Percentiles rank a stretch among this genome's conserved stretches.
Conservation (phyloP, 192 early-diverging fungal genomes). For the Backusella liffmaniae region DNA sequence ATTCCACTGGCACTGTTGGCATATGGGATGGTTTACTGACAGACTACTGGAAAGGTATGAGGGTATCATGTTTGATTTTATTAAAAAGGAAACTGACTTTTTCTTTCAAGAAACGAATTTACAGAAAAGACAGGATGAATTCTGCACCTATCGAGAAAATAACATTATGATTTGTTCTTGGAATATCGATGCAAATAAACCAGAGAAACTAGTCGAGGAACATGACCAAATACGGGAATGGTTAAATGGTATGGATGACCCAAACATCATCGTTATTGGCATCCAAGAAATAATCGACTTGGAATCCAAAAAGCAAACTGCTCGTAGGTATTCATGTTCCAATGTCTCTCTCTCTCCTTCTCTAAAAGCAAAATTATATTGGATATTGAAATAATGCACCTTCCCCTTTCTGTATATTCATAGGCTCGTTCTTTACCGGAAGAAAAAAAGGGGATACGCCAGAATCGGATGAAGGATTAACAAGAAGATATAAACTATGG, state of each 20-base stretch:
- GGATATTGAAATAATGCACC: background rate
- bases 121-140: conserved; percentile 58
- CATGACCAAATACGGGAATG: conserved; percentile 49
- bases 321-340: conserved; percentile 44
- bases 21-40: conserved; percentile 79
- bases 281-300: conserved; percentile 88
- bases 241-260: conserved; percentile 48
- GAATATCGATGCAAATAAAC: conserved; percentile 92
- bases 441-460: conserved; percentile 51
- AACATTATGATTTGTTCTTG: conserved; percentile 87
- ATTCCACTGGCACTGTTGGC: conserved; percentile 60
- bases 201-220: conserved; percentile 57
- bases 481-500: conserved; percentile 81
- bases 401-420: background rate
- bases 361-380: background rate
- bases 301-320: conserved; percentile 74
- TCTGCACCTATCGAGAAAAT: conserved; percentile 62
- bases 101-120: conserved; percentile 51
- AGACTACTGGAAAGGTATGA: conserved; percentile 62
- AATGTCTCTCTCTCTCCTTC: too few species aligned
- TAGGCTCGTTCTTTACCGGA: conserved; percentile 51
- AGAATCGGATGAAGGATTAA: conserved; percentile 56
- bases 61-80: too few species aligned
- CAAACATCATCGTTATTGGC: conserved; percentile 78
- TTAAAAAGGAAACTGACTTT: background rate